A percentile compares a stretch with the other conserved stretches of the same genome.
These are phyloP conservation scores for Lipomyces yamadae DNA, from an alignment of 805 yeast genomes.

Conservation along the genomic window DNA sequence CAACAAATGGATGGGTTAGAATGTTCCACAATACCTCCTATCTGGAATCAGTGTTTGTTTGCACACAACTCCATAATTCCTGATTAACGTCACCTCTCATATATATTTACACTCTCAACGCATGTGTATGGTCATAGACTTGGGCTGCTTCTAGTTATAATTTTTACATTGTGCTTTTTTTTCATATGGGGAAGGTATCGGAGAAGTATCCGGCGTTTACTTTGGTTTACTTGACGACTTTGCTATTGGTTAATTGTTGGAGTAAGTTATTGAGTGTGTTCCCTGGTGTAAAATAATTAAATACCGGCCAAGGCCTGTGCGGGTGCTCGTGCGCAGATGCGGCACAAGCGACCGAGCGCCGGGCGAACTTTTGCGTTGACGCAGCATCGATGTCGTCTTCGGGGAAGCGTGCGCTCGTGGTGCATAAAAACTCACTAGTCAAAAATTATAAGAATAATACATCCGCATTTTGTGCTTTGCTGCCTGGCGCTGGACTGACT, in stretches of 20 bases:
- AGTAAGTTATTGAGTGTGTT: too few species aligned
- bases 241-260: background rate
- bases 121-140: background rate
- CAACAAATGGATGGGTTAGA: conserved; percentile 24
- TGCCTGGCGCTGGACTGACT: background rate
- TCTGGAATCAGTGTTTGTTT: background rate
- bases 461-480: background rate
- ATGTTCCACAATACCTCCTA: background rate
- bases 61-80: background rate
- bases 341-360: background rate
- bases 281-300: too few species aligned
- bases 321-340: background rate
- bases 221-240: background rate
- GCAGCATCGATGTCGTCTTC: background rate
- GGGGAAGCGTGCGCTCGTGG: background rate
- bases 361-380: background rate
- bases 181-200: background rate
- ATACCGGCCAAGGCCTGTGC: too few species aligned
- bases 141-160: background rate
- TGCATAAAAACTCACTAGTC: background rate
- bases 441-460: background rate
- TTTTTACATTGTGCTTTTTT: background rate
- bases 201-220: background rate
- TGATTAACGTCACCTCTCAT: background rate
- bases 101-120: background rate